Evolutionary conservation across 2,329 filamentous ascomycete genomes (phyloP).

Genomic region (Microcera coccophila): DNA sequence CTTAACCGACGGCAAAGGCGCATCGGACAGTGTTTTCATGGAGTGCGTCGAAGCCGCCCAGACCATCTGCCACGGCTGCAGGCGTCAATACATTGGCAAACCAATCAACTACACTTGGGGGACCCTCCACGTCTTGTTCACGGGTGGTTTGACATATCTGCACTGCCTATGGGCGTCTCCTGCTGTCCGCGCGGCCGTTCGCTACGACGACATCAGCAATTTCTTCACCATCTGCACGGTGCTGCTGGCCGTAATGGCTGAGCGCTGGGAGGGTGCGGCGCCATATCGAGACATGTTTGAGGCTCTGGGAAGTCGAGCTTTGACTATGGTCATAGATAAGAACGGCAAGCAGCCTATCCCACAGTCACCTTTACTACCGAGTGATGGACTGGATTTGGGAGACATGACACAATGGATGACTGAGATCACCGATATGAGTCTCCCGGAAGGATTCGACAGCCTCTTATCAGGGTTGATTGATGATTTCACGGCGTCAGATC

Average conservation of each 20-base stretch:
- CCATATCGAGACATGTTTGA: constrained; percentile 20
- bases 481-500: too few species aligned
- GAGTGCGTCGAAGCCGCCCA: constrained; percentile 16
- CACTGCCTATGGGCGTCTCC: constrained; percentile 33
- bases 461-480: too few species aligned
- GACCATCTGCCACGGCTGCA: constrained; percentile 14
- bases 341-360: not conserved
- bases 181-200: constrained; percentile 8
- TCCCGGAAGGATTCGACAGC: constrained; percentile 4
- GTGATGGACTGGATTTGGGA: not conserved
- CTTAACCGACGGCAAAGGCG: constrained; percentile 11
- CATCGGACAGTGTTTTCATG: constrained; percentile 18
- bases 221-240: constrained; percentile 30
- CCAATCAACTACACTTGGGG: constrained; percentile 11
- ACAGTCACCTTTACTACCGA: not conserved
- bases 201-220: constrained; percentile 19
- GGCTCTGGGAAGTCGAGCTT: constrained; percentile 15
- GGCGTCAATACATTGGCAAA: constrained; percentile 15
- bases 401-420: constrained; percentile 9
- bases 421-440: constrained; percentile 6
- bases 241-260: constrained; percentile 29
- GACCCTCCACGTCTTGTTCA: constrained; percentile 8
- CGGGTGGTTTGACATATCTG: constrained; percentile 10
- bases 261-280: constrained; percentile 28
- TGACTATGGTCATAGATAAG: constrained; percentile 16